Evolutionary conservation across 78 protist genomes (phyloP).

Genomic region (Acrasis kona): DNA sequence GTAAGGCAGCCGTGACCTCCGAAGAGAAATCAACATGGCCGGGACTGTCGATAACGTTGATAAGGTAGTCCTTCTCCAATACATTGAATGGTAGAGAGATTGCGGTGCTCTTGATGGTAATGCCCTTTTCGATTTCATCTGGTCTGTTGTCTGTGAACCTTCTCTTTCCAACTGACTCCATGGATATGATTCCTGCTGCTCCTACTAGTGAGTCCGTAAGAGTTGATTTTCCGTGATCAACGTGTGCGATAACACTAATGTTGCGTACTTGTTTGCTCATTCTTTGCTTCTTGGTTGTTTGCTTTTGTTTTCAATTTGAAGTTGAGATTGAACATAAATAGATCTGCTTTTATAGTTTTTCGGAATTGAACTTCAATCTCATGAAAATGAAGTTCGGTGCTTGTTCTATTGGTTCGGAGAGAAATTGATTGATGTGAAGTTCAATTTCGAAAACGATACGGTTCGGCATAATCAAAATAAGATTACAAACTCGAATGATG

Average conservation of each 20-base stretch:
- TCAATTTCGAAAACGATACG: no score
- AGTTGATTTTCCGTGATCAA: slow-evolving; percentile 36
- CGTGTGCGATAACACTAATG: slow-evolving; percentile 29
- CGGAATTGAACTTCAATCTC: no score
- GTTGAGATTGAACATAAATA: no score
- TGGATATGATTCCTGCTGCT: slow-evolving; percentile 20
- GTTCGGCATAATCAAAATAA: no score
- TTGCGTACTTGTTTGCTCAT: slow-evolving; percentile 22
- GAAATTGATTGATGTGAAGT: no score
- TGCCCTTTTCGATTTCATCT: slow-evolving; percentile 74
- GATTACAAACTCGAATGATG: no score
- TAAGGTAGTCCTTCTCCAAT: background rate
- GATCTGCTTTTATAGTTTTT: no score
- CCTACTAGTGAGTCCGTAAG: slow-evolving; percentile 22
- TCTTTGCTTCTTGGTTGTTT: no score
- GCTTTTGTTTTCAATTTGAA: no score
- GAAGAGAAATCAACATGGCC: slow-evolving; percentile 89
- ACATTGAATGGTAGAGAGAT: background rate
- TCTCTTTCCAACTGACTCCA: background rate
- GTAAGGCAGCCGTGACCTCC: slow-evolving; percentile 84
- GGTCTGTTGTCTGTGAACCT: slow-evolving; percentile 34
- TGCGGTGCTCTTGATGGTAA: slow-evolving; percentile 41
- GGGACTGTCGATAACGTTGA: slow-evolving; percentile 90
- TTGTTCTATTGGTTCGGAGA: no score
- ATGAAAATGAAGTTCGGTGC: no score